Conservation (phyloP, 371 early-diverging fungal species). For the Apophysomyces sp. region DNA sequence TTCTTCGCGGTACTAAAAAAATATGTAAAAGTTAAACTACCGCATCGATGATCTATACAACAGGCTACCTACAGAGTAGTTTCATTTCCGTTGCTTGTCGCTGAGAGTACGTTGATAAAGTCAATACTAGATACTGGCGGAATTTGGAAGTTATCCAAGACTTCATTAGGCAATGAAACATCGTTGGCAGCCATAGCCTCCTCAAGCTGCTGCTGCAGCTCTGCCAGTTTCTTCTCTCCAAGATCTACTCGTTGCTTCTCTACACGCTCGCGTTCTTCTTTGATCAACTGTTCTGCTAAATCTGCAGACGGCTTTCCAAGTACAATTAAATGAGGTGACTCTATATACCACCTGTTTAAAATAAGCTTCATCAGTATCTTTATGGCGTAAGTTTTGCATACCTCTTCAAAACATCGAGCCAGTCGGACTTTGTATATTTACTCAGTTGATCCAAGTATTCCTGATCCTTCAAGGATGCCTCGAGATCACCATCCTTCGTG, state of each 20-base stretch:
- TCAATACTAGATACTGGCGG: slow-evolving; percentile 59
- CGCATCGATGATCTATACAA: neutral
- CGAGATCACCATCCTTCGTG: slow-evolving; percentile 54
- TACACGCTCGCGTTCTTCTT: slow-evolving; percentile 58
- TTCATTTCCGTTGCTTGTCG: slow-evolving; percentile 38
- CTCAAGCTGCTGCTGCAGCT: slow-evolving; percentile 49
- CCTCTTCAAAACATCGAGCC: slow-evolving; percentile 56
- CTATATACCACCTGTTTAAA: slow-evolving; percentile 48
- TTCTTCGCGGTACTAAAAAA: slow-evolving; percentile 33
- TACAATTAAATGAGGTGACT: slow-evolving; percentile 54
- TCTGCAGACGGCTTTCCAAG: slow-evolving; percentile 63
- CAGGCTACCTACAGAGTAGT: slow-evolving; percentile 38
- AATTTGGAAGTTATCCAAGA: slow-evolving; percentile 60
- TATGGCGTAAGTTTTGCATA: slow-evolving; percentile 11
- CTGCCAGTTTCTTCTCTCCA: slow-evolving; percentile 51
- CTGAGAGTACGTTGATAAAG: slow-evolving; percentile 60
- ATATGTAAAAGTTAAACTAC: neutral
- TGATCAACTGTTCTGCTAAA: slow-evolving; percentile 53
- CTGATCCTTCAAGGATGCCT: slow-evolving; percentile 46
- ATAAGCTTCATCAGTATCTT: neutral
- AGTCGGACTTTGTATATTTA: slow-evolving; percentile 45
- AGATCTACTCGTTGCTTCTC: slow-evolving; percentile 53
- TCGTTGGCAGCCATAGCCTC: slow-evolving; percentile 59
- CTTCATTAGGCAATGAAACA: slow-evolving; percentile 52
- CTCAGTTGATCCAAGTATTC: slow-evolving; percentile 48